A percentile compares a stretch with the other conserved stretches of the same genome.
phyloP scores from a whole-genome alignment of 139 green algal species.

The Tetradesmus obliquus region DNA sequence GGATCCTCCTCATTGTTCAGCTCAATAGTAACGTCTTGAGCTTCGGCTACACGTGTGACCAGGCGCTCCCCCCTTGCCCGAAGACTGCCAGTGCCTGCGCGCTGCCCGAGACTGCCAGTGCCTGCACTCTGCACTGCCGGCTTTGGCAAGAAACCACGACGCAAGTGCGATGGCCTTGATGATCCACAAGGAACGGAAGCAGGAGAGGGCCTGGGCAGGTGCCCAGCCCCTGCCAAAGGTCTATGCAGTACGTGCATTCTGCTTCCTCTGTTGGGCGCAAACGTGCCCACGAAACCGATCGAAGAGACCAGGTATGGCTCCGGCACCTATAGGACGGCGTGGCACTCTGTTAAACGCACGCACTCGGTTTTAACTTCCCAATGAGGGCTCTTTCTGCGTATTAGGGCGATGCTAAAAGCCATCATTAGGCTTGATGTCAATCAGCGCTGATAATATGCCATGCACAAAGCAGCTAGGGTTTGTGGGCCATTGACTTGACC shows the following conservation, averaged over 20 bases:
- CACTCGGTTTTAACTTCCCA: not conserved
- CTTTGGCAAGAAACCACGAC: not conserved
- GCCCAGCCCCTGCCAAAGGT: not conserved
- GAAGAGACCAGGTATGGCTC: not conserved
- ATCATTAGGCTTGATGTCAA: not conserved
- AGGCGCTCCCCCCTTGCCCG: not conserved
- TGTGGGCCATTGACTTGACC: not conserved
- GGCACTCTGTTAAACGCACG: not conserved
- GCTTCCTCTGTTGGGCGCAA: not conserved
- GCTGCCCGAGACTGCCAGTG: not conserved
- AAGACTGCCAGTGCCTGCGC: not conserved
- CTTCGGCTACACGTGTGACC: conserved; percentile 4
- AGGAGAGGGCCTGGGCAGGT: not conserved
- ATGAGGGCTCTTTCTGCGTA: not conserved
- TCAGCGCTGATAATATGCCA: not conserved
- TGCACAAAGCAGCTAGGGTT: not conserved
- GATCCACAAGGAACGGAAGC: not conserved
- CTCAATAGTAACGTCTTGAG: conserved; percentile 57
- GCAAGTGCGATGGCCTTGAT: not conserved
- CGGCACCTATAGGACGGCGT: not conserved
- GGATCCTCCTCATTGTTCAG: conserved; percentile 60
- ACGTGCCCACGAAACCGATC: not conserved
- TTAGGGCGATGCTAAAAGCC: not conserved
- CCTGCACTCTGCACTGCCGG: not conserved
- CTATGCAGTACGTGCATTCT: not conserved